A percentile compares a stretch with the other conserved stretches of the same genome.
Conservation (phyloP, 1,139 yeast genomes). For the Blastobotrys ciferrii region DNA sequence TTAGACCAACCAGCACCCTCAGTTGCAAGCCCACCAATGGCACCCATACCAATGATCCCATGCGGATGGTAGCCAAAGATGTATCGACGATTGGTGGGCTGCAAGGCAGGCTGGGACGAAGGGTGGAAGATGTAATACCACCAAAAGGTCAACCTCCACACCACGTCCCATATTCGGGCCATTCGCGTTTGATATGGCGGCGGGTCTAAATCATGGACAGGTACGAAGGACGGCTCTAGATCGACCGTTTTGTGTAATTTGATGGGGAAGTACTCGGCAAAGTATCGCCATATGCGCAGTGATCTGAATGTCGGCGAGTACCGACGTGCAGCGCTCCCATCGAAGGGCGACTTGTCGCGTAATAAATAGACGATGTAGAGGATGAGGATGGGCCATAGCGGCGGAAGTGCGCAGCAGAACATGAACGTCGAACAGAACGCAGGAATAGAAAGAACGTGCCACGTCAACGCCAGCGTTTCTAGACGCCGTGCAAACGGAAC, state of each 20-base stretch:
- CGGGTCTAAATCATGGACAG: not conserved
- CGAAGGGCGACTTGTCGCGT: conserved; percentile 63
- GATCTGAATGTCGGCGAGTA: conserved; percentile 59
- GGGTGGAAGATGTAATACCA: conserved; percentile 24
- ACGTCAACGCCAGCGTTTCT: conserved; percentile 68
- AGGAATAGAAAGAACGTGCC: conserved; percentile 78
- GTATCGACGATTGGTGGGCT: conserved; percentile 49
- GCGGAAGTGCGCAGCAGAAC: conserved; percentile 60
- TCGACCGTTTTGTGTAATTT: conserved; percentile 67
- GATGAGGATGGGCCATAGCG: conserved; percentile 64
- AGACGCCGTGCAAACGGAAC: conserved; percentile 47
- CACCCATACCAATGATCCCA: conserved; percentile 93
- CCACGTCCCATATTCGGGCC: conserved; percentile 14
- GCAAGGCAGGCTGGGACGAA: conserved; percentile 11
- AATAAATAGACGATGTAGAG: conserved; percentile 53
- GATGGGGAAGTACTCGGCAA: conserved; percentile 79
- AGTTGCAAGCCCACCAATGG: conserved; percentile 80
- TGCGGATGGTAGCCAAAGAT: conserved; percentile 96
- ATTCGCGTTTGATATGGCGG: conserved; percentile 7
- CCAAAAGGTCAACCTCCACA: conserved; percentile 29
- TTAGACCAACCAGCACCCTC: conserved; percentile 70
- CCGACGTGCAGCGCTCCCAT: conserved; percentile 65
- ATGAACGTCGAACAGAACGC: conserved; percentile 53
- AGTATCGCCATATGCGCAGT: conserved; percentile 65
- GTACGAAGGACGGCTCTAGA: conserved; percentile 69